Percentiles rank a stretch among this genome's conserved stretches.
Conservation (phyloP, 331 rosid genomes). For the Arachis monticola region DNA sequence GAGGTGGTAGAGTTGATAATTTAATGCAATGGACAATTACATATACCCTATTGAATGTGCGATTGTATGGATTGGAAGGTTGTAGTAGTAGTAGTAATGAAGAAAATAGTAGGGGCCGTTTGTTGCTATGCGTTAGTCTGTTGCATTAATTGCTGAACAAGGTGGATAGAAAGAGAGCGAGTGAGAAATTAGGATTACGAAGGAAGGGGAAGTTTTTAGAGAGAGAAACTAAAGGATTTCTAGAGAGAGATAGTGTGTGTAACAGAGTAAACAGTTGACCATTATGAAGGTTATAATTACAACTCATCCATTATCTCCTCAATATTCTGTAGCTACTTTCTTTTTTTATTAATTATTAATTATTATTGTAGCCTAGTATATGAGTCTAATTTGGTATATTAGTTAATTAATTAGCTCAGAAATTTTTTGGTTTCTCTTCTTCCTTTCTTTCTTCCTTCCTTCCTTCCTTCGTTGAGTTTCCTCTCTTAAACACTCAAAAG, state of each 20-base stretch:
- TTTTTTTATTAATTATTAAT: no score
- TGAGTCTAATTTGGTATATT: slow-evolving; percentile 21
- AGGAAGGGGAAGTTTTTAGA: neutral
- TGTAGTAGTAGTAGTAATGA: neutral
- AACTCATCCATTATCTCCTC: slow-evolving; percentile 52
- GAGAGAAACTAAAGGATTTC: neutral
- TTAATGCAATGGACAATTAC: slow-evolving; percentile 40
- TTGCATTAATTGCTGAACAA: slow-evolving; percentile 57
- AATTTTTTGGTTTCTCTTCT: neutral
- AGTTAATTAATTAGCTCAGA: neutral
- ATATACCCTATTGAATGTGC: slow-evolving; percentile 36
- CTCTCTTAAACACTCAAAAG: slow-evolving; percentile 17
- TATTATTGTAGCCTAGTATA: slow-evolving; percentile 5
- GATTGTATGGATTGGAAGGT: slow-evolving; percentile 28
- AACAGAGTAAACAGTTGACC: slow-evolving; percentile 46
- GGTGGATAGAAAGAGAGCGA: slow-evolving; percentile 19
- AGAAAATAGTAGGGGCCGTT: slow-evolving; percentile 39
- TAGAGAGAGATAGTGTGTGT: slow-evolving; percentile 31
- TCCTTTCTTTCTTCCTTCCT: neutral
- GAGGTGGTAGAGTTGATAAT: slow-evolving; percentile 36
- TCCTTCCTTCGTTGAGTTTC: neutral
- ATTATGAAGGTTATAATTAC: slow-evolving; percentile 45
- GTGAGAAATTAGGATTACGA: no score
- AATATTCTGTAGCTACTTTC: slow-evolving; percentile 34
- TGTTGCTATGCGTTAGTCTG: slow-evolving; percentile 35